A percentile compares a stretch with the other conserved stretches of the same genome.
Evolutionary conservation across 2,329 filamentous ascomycete genomes (phyloP).

Genomic region (Pseudogymnoascus sp.): DNA sequence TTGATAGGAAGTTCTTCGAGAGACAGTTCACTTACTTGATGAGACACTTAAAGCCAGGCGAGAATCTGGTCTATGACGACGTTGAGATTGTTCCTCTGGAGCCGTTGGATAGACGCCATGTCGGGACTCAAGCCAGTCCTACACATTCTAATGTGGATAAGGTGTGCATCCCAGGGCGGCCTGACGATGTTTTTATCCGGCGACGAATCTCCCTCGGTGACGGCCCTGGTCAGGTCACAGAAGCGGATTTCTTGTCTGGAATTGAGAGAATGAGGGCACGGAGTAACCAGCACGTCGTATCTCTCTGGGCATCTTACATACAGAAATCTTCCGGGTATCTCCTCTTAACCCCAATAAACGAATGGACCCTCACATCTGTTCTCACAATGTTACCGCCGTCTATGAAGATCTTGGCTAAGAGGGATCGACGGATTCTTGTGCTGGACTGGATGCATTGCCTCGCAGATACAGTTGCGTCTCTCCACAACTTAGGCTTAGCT

Average conservation of each 20-base stretch:
- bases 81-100: conserved; percentile 64
- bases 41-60: conserved; percentile 49
- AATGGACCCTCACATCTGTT: conserved; percentile 59
- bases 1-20: conserved; percentile 62
- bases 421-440: conserved; percentile 48
- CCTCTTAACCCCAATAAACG: conserved; percentile 57
- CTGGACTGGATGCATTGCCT: conserved; percentile 72
- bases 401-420: conserved; percentile 54
- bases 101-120: conserved; percentile 47
- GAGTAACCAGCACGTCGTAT: conserved; percentile 61
- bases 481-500: conserved; percentile 55
- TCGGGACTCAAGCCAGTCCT: conserved; percentile 29
- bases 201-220: conserved; percentile 47
- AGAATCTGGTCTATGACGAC: conserved; percentile 55
- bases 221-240: conserved; percentile 36
- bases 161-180: conserved; percentile 54
- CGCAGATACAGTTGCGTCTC: conserved; percentile 54
- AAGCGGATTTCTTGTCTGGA: conserved; percentile 51
- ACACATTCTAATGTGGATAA: conserved; percentile 41
- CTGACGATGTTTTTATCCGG: conserved; percentile 48
- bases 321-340: conserved; percentile 55
- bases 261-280: conserved; percentile 49
- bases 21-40: conserved; percentile 66
- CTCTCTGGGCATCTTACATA: conserved; percentile 62
- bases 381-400: conserved; percentile 53